Conservation (phyloP, 768 basidiomycete species). For the Leccinum broughii region DNA sequence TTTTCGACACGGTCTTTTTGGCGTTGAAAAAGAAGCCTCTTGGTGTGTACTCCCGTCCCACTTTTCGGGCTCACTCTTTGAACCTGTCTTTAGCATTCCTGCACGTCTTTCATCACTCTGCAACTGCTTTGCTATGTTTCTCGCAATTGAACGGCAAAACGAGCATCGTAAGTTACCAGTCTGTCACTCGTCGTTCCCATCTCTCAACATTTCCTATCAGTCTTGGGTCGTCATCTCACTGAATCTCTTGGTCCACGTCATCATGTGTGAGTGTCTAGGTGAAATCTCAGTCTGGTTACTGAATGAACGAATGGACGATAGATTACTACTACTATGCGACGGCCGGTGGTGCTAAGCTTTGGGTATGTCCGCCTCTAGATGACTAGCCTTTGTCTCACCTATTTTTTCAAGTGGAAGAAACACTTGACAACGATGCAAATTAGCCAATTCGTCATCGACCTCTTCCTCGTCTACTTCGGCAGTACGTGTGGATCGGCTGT, state of each 20-base stretch:
- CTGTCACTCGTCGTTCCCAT: neutral
- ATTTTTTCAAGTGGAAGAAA: conserved; percentile 84
- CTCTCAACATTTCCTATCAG: conserved; percentile 40
- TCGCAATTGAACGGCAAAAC: conserved; percentile 94
- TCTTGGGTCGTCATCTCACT: conserved; percentile 95
- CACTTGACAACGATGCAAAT: conserved; percentile 98
- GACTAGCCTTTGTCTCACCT: conserved; percentile 1
- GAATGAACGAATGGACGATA: conserved; percentile 28
- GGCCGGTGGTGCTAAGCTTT: conserved; percentile 94
- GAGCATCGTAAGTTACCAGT: conserved; percentile 70
- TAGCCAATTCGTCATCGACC: conserved; percentile 90
- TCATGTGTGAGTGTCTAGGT: conserved; percentile 81
- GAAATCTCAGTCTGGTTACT: neutral
- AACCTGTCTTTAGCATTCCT: conserved; percentile 68
- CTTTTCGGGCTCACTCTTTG: neutral
- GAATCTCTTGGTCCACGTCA: conserved; percentile 91
- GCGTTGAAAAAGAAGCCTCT: conserved; percentile 98
- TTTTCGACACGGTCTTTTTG: conserved; percentile 95
- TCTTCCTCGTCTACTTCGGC: conserved; percentile 90
- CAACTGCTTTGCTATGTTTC: conserved; percentile 93
- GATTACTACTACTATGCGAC: conserved; percentile 99
- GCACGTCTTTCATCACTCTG: conserved; percentile 99
- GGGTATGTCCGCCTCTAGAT: conserved; percentile 55
- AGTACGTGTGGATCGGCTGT: conserved; percentile 54
- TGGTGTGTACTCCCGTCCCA: conserved; percentile 49